Percentiles rank a stretch among this genome's conserved stretches.
phyloP scores from a whole-genome alignment of 306 rosid species.

The Citrullus amarus region DNA sequence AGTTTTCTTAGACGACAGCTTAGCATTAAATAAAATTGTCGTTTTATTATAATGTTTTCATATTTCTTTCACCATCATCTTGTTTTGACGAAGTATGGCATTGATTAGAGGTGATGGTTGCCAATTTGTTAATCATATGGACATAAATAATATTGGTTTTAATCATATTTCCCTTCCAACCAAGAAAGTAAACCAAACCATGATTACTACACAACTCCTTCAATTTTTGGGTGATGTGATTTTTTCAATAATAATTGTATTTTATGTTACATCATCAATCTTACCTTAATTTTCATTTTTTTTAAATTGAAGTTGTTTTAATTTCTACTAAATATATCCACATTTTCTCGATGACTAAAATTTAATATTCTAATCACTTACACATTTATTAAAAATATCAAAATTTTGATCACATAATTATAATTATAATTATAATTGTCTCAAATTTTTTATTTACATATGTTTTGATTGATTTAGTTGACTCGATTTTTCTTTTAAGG shows the following conservation, averaged over 20 bases:
- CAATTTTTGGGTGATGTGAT: neutral
- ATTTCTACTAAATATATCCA: neutral
- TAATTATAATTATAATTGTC: no score
- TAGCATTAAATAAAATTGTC: no score
- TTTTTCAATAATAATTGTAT: neutral
- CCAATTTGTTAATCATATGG: neutral
- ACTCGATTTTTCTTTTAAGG: no score
- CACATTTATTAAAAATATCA: neutral
- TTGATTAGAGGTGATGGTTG: neutral
- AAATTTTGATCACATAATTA: neutral
- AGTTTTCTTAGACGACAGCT: no score
- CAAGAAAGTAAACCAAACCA: neutral
- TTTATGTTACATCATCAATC: neutral
- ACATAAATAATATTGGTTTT: neutral
- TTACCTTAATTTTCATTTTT: neutral
- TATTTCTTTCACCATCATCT: no score
- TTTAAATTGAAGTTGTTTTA: neutral
- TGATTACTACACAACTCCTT: neutral
- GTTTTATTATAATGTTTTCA: no score
- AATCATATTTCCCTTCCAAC: neutral
- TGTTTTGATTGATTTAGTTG: no score
- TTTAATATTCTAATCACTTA: neutral
- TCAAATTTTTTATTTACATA: no score
- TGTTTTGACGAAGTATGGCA: no score
- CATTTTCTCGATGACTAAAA: neutral